Evolutionary conservation across 2,329 filamentous ascomycete genomes (phyloP).

Genomic region (Microdochium paspali): DNA sequence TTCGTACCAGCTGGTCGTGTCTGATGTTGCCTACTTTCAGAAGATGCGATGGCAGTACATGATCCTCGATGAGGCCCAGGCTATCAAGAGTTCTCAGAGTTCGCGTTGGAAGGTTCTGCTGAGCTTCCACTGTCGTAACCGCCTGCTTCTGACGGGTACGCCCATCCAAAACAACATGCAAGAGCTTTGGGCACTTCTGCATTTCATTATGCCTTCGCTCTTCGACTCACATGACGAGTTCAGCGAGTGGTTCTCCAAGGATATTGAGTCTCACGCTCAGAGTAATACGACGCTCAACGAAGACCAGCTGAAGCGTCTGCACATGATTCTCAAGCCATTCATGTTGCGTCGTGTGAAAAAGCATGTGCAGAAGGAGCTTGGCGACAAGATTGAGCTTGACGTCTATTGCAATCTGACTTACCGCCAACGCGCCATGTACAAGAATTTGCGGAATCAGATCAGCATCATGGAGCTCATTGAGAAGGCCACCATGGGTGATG

Average conservation of each 20-base stretch:
- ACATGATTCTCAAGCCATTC: slow-evolving; percentile 99
- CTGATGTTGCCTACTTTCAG: slow-evolving; percentile 94
- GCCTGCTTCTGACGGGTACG: slow-evolving; percentile 86
- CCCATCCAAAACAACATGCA: slow-evolving; percentile 99
- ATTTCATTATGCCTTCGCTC: slow-evolving; percentile 99
- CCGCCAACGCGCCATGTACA: slow-evolving; percentile 87
- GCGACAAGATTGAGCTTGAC: slow-evolving; percentile 96
- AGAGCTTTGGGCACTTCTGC: slow-evolving; percentile 90
- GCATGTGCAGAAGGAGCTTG: slow-evolving; percentile 96
- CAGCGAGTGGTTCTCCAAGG: slow-evolving; percentile 89
- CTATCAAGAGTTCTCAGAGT: slow-evolving; percentile 95
- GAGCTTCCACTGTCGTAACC: slow-evolving; percentile 90
- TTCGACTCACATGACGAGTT: slow-evolving; percentile 94
- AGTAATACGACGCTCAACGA: slow-evolving; percentile 99
- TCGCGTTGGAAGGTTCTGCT: slow-evolving; percentile 95
- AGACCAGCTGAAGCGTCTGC: slow-evolving; percentile 89
- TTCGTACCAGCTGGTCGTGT: slow-evolving; percentile 93
- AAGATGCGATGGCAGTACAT: slow-evolving; percentile 99
- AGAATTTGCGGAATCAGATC: slow-evolving; percentile 89
- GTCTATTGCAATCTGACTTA: slow-evolving; percentile 96
- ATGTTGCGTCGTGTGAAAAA: slow-evolving; percentile 99
- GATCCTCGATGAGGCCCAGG: slow-evolving; percentile 97
- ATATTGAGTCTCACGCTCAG: slow-evolving; percentile 96
- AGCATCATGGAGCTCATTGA: slow-evolving; percentile 98
- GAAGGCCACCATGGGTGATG: slow-evolving; percentile 88